phyloP scores from a whole-genome alignment of 2,329 filamentous ascomycete genomes.

The Fonsecaea pugnacius region DNA sequence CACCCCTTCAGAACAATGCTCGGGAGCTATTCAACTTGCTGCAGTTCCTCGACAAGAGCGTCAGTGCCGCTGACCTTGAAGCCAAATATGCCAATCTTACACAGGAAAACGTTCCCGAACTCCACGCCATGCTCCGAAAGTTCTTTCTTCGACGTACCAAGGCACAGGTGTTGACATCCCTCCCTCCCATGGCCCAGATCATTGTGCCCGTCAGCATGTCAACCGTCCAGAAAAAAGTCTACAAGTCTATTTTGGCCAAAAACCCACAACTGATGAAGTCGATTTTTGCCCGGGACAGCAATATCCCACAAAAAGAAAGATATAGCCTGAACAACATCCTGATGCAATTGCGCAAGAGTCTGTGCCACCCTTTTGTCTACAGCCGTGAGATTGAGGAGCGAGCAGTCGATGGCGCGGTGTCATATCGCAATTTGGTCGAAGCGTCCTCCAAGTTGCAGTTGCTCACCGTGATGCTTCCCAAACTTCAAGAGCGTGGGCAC shows the following conservation, averaged over 20 bases:
- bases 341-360: constrained; percentile 89
- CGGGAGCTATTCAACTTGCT: constrained; percentile 95
- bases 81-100: constrained; percentile 76
- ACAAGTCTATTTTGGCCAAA: constrained; percentile 89
- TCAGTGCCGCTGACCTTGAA: constrained; percentile 74
- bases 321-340: constrained; percentile 90
- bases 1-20: constrained; percentile 82
- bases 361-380: constrained; percentile 97
- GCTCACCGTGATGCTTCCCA: constrained; percentile 82
- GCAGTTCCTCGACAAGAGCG: constrained; percentile 80
- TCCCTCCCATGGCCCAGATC: constrained; percentile 91
- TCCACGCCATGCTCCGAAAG: constrained; percentile 81
- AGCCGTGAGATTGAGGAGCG: constrained; percentile 87
- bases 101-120: constrained; percentile 75
- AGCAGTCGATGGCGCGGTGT: constrained; percentile 60
- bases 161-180: constrained; percentile 82
- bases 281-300: constrained; percentile 72
- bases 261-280: constrained; percentile 86
- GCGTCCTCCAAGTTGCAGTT: constrained; percentile 88
- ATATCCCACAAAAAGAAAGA: constrained; percentile 68
- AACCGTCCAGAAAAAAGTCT: constrained; percentile 87
- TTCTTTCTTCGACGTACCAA: constrained; percentile 81
- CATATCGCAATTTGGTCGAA: constrained; percentile 82
- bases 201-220: constrained; percentile 97
- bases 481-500: constrained; percentile 81